Conservation (phyloP, 345 rosid species). For the Stellera chamaejasme region DNA sequence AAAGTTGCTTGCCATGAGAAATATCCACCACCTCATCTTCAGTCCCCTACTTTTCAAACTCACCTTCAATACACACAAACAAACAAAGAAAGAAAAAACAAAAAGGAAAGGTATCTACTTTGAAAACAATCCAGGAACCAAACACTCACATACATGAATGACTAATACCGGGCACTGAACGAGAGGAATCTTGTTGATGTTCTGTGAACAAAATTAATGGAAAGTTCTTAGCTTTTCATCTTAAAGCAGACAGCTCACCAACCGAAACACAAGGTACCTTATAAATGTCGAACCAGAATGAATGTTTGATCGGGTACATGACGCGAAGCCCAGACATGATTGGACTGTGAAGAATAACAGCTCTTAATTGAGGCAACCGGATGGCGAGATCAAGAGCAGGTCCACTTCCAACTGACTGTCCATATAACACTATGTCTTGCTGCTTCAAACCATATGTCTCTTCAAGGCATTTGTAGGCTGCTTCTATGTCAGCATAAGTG, state of each 20-base stretch:
- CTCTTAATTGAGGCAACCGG: conserved; percentile 55
- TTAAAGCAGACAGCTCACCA: background rate
- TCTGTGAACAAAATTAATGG: conserved; percentile 31
- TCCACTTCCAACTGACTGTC: conserved; percentile 91
- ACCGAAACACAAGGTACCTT: conserved; percentile 37
- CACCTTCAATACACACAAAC: background rate
- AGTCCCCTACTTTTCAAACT: conserved; percentile 49
- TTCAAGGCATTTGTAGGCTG: conserved; percentile 58
- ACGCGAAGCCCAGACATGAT: conserved; percentile 84
- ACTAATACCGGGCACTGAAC: conserved; percentile 81
- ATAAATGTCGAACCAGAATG: conserved; percentile 82
- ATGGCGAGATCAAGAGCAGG: conserved; percentile 72
- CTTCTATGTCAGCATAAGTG: conserved; percentile 87
- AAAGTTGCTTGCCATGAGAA: conserved; percentile 82
- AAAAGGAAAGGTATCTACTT: background rate
- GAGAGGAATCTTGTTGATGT: conserved; percentile 69
- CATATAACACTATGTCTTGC: conserved; percentile 69
- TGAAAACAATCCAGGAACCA: background rate
- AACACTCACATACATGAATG: conserved; percentile 59
- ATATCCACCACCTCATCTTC: conserved; percentile 70
- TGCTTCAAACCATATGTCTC: conserved; percentile 53
- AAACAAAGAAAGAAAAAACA: background rate
- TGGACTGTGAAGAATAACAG: conserved; percentile 77
- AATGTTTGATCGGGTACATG: conserved; percentile 67
- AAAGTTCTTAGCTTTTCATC: no score